Evolutionary conservation across 306 rosid species (phyloP), one percentile per base, ranked within the genome.

Genomic region (Glycyrrhiza uralensis): DNA sequence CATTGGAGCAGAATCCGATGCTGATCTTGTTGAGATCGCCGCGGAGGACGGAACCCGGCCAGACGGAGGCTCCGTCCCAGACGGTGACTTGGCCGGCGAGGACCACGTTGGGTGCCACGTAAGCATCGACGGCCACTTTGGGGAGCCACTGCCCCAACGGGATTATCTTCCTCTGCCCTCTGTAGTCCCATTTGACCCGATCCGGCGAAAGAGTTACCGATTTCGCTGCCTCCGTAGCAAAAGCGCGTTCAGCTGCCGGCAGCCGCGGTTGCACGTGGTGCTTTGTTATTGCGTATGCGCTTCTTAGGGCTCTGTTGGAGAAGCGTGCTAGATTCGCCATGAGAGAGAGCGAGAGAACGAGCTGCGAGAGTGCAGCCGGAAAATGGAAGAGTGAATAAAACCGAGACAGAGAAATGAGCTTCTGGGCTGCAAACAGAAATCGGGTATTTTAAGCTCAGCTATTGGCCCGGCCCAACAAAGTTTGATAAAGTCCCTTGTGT

Each of bases 11-110:
- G 83, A 95, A 95, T 0, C 99, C 97, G n/a, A 92, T 77, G 4
- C 87, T 88, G 83, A 92, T 92, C 86, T 88, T 95, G 70, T 95
- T 95, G 81, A 95, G 97, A 88, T 95, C 97, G 55, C 99, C 99
- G 5, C 99, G 96, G 56, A 92, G 96, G 29, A 95, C 97, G 10
- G 89, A 76, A 6, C 99, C 96, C 0, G 97, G 82, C 99, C 99
- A 95, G 10, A 95, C 96, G 32, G 99, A 92, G 73, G 99, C 92
- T 2, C 93, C 97, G 44, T 95, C 99, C 75, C 78, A 80, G 8
- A 95, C 88, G 30, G 89, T 90, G 71, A 95, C 99, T 85, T 95
- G 99, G 22, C 99, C 97, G 8, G 96, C 96, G 51, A 95, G 92
- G 45, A 95, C 96, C 11, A 95, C 99, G 59, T 95, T 95, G 4